These are phyloP conservation scores for Globisporangium echinulatum DNA, from an alignment of 352 stramenopile genomes.

Conservation along the genomic window DNA sequence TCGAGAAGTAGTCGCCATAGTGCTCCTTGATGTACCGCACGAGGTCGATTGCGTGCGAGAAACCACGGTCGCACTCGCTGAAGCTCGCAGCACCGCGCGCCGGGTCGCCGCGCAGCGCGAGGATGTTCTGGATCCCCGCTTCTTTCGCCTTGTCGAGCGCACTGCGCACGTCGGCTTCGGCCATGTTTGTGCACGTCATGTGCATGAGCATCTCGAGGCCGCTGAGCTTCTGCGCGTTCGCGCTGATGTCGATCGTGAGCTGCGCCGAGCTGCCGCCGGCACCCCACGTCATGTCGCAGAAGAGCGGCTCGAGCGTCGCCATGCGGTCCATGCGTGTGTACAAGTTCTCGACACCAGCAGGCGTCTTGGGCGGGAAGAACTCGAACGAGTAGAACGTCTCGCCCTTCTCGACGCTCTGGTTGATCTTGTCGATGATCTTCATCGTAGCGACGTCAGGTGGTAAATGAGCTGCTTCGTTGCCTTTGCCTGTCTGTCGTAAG, in stretches of 20 bases:
- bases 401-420: conserved; percentile 63
- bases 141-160: conserved; percentile 89
- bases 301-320: conserved; percentile 92
- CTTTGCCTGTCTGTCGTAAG: background rate
- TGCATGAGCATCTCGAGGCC: conserved; percentile 93
- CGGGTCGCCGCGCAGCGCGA: conserved; percentile 96
- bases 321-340: conserved; percentile 96
- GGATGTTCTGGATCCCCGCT: conserved; percentile 97
- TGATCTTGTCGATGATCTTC: conserved; percentile 90
- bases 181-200: conserved; percentile 99
- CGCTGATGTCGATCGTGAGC: conserved; percentile 93
- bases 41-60: conserved; percentile 94
- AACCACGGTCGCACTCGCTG: conserved; percentile 89
- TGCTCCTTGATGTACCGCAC: conserved; percentile 95
- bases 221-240: conserved; percentile 89
- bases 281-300: conserved; percentile 99
- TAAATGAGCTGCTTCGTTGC: no score
- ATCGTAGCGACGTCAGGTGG: conserved; percentile 19
- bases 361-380: conserved; percentile 98
- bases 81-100: conserved; percentile 87
- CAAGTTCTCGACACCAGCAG: conserved; percentile 95
- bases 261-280: conserved; percentile 95
- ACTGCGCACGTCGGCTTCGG: conserved; percentile 86
- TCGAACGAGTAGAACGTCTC: conserved; percentile 96
- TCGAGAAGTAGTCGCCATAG: conserved; percentile 95